phyloP scores from a whole-genome alignment of 306 rosid species.

The Fagus crenata region DNA sequence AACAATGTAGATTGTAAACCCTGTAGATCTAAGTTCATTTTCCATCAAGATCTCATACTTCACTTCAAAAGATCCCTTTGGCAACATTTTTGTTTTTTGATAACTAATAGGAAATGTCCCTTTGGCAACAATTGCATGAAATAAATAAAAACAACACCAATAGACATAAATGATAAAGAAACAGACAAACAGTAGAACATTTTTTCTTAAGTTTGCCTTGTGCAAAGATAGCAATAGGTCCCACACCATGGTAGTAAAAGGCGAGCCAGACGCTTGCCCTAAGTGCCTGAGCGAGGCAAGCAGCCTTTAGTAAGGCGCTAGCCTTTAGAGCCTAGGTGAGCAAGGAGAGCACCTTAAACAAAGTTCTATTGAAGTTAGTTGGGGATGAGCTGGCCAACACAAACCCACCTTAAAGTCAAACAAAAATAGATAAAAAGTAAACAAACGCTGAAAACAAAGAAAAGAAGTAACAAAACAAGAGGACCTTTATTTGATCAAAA shows the following conservation, averaged over 20 bases:
- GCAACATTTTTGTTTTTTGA: neutral
- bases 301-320: too few relatives aligned
- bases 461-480: too few relatives aligned
- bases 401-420: too few relatives aligned
- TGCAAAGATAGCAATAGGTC: neutral
- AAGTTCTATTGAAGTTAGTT: too few relatives aligned
- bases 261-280: too few relatives aligned
- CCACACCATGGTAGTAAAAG: neutral
- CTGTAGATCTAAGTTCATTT: neutral
- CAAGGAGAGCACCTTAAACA: too few relatives aligned
- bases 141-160: neutral
- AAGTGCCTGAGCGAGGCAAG: too few relatives aligned
- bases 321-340: too few relatives aligned
- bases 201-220: neutral
- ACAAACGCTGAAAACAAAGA: too few relatives aligned
- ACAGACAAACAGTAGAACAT: neutral
- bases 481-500: too few relatives aligned
- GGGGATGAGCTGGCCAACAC: too few relatives aligned
- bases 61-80: neutral
- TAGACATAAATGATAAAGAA: neutral
- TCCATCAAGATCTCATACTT: neutral
- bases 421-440: too few relatives aligned
- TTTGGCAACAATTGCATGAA: neutral
- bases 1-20: neutral
- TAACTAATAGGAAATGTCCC: neutral